Conservation (phyloP, 345 rosid species). For the Moricandia arvensis region DNA sequence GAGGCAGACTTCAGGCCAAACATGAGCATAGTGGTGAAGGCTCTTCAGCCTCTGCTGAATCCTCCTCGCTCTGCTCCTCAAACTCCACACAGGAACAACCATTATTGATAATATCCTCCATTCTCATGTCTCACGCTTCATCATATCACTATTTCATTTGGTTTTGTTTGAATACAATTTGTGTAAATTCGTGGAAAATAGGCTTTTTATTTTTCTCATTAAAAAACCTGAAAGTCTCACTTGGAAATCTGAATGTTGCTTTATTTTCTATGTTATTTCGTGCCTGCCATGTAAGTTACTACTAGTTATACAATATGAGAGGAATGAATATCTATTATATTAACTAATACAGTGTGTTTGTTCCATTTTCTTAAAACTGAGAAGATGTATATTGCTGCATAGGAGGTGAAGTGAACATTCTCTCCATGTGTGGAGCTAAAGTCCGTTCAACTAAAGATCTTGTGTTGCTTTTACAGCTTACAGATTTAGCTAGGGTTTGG, state of each 20-base stretch:
- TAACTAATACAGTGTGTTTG: conserved; percentile 3
- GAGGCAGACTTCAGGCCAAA: conserved; percentile 87
- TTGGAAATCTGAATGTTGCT: conserved; percentile 19
- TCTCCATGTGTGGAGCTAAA: background rate
- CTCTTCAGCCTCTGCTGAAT: conserved; percentile 71
- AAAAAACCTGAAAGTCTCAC: conserved; percentile 2
- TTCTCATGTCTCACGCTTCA: conserved; percentile 4
- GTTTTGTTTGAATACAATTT: conserved; percentile 33
- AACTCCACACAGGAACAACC: conserved; percentile 35
- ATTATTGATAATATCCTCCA: conserved; percentile 23
- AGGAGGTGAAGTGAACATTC: background rate
- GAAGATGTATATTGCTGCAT: background rate
- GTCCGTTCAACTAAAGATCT: background rate
- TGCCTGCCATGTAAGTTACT: conserved; percentile 18
- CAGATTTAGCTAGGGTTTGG: too few species aligned
- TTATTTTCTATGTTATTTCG: conserved; percentile 5
- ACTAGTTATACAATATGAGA: conserved; percentile 20
- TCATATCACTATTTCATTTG: conserved; percentile 35
- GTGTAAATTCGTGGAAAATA: conserved; percentile 37
- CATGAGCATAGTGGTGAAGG: conserved; percentile 84
- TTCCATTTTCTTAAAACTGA: background rate
- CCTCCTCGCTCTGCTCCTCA: conserved; percentile 53
- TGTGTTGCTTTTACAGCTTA: background rate
- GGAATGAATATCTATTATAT: background rate
- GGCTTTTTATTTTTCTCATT: conserved; percentile 18